Conservation (phyloP, 805 yeast genomes). For the Metschnikowia dekortorum region DNA sequence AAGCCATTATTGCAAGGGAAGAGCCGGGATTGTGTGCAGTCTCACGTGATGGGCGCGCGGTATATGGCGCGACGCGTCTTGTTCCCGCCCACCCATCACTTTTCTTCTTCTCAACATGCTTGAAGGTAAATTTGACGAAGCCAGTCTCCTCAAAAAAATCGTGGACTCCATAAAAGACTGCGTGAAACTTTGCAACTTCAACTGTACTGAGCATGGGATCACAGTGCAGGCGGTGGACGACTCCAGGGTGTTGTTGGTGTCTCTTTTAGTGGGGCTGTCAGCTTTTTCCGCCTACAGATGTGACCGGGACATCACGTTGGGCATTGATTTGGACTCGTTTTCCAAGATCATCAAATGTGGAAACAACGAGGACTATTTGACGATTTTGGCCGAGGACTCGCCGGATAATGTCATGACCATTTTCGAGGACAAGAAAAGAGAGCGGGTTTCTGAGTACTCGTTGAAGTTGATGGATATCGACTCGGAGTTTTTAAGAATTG, state of each 20-base stretch:
- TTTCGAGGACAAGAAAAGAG: slow-evolving; percentile 89
- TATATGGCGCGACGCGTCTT: slow-evolving; percentile 4
- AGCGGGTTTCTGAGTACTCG: slow-evolving; percentile 86
- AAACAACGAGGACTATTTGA: slow-evolving; percentile 80
- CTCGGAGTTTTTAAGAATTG: slow-evolving; percentile 88
- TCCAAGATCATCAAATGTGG: slow-evolving; percentile 89
- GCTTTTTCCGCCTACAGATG: slow-evolving; percentile 92
- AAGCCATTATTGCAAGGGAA: too few species aligned
- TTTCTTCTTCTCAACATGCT: slow-evolving; percentile 50
- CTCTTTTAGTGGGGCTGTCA: slow-evolving; percentile 79
- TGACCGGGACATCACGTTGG: slow-evolving; percentile 88
- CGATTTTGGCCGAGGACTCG: slow-evolving; percentile 83
- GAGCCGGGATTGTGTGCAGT: neutral
- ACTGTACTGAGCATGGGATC: slow-evolving; percentile 92
- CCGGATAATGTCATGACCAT: slow-evolving; percentile 76
- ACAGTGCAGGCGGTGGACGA: slow-evolving; percentile 97
- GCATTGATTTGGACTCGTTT: slow-evolving; percentile 84
- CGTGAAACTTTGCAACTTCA: slow-evolving; percentile 92
- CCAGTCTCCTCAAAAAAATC: slow-evolving; percentile 83
- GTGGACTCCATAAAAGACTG: slow-evolving; percentile 93
- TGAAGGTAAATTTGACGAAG: slow-evolving; percentile 95
- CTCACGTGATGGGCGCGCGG: neutral
- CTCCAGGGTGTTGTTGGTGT: slow-evolving; percentile 89
- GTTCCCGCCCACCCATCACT: neutral
- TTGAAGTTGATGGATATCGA: slow-evolving; percentile 95